Base-by-base conservation (phyloP, 73 alveolate species). In the Uronychia setigera region DNA sequence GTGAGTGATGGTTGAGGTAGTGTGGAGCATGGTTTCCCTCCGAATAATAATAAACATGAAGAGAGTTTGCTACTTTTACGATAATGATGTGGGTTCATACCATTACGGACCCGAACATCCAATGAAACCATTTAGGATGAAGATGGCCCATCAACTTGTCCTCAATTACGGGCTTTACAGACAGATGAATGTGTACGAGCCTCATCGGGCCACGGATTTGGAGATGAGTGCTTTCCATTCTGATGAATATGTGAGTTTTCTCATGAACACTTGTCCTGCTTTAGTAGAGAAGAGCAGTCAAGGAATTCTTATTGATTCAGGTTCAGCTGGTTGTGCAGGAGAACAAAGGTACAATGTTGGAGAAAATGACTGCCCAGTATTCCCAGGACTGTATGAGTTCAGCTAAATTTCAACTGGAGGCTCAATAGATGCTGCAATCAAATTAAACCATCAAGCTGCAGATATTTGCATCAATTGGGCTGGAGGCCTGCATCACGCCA, bases 401-500 rank as follows among this genome's bases (percentile, higher is more conserved):
- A 93, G 98, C 77, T 90, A 91, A 89, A 96, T 95, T 57, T 90
- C 97, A 19, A 94, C 99, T 26, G 97, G 94, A 32, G 98, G 98
- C 0, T 94, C 98, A 59, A 91, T 98, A n/a, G 99, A 96, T 90
- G 98, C 98, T 35, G 99, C 99, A 14, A 89, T 93, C 79, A 74
- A 92, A 35, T 88, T 98, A 78, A 91, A 96, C 31, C 92, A 94
- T 80, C 92, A 96, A 35, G 93, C 89, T 27, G 97, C 98, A 79
- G 99, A 98, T 81, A 94, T 98, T 59, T 97, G 98, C 32, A 93
- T 98, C 59, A 97, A 98, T 86, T 98, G 99, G 99, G 98, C 98
- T 0, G 99, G 99, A 0, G 99, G 99, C 59, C 89, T 98, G 29
- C 99, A 98, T 88, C 99, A 98, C 95, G 99, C 99, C 9, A 98